A percentile compares a stretch with the other conserved stretches of the same genome.
Evolutionary conservation across 768 basidiomycete genomes (phyloP).

Genomic region (Hygrocybe coccinea): DNA sequence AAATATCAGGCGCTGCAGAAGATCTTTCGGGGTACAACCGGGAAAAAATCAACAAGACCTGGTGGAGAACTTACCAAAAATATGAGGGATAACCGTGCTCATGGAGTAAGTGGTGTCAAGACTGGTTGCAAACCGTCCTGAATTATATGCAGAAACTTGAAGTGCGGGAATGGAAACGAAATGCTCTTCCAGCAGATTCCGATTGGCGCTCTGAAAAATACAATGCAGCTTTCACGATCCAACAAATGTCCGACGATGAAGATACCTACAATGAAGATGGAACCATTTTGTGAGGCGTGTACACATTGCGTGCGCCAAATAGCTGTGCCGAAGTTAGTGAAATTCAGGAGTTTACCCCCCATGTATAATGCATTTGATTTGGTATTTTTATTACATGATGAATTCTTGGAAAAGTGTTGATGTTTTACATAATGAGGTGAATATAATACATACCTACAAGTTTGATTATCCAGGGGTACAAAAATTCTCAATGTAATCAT

Average conservation of each 20-base stretch:
- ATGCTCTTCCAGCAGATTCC: constrained; percentile 1
- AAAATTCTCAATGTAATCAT: too few relatives aligned
- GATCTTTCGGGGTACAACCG: neutral
- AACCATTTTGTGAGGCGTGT: neutral
- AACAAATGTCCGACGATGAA: constrained; percentile 18
- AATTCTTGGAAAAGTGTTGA: too few relatives aligned
- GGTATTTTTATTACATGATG: too few relatives aligned
- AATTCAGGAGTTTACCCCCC: too few relatives aligned
- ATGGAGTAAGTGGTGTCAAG: neutral
- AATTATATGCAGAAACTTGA: constrained; percentile 10
- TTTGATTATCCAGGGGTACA: too few relatives aligned
- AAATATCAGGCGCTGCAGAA: neutral
- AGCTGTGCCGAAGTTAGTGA: too few relatives aligned
- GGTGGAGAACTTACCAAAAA: neutral
- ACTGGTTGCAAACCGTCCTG: neutral
- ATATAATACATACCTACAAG: too few relatives aligned
- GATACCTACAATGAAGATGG: constrained; percentile 4
- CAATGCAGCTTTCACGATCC: constrained; percentile 9
- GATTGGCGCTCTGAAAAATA: constrained; percentile 8
- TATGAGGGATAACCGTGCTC: neutral
- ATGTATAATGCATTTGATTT: too few relatives aligned
- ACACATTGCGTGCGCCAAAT: too few relatives aligned
- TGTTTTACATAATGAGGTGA: too few relatives aligned
- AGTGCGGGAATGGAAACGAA: constrained; percentile 4
- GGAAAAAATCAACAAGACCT: neutral